Percentiles rank a stretch among this genome's conserved stretches.
Conservation (phyloP, 768 basidiomycete species). For the Lentinus brumalis region DNA sequence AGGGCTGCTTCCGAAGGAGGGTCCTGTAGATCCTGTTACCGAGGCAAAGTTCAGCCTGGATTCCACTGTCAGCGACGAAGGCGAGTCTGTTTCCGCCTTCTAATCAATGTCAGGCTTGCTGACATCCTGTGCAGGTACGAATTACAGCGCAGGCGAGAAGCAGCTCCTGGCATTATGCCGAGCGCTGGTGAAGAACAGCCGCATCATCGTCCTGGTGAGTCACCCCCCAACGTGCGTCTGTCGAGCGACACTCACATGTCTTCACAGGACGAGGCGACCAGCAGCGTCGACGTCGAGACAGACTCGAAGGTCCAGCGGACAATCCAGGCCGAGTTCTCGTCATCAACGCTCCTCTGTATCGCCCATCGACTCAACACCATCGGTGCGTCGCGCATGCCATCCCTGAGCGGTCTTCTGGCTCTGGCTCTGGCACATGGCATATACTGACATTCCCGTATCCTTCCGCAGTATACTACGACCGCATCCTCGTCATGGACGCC, state of each 20-base stretch:
- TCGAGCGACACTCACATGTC: background rate
- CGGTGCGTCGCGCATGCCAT: slow-evolving; percentile 24
- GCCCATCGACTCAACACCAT: slow-evolving; percentile 76
- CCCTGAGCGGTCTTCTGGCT: background rate
- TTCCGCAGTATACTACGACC: slow-evolving; percentile 65
- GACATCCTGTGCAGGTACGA: slow-evolving; percentile 38
- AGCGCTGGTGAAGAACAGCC: slow-evolving; percentile 69
- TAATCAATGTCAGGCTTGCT: background rate
- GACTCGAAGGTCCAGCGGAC: slow-evolving; percentile 89
- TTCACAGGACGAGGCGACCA: slow-evolving; percentile 73
- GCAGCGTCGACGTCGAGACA: slow-evolving; percentile 83
- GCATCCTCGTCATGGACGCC: slow-evolving; percentile 71
- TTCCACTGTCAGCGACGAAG: slow-evolving; percentile 63
- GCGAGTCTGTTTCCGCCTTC: slow-evolving; percentile 28
- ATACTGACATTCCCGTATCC: slow-evolving; percentile 19
- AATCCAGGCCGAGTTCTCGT: slow-evolving; percentile 81
- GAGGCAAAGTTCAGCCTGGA: slow-evolving; percentile 71
- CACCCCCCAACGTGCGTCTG: slow-evolving; percentile 25
- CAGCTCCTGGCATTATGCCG: slow-evolving; percentile 86
- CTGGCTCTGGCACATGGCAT: too few relatives aligned
- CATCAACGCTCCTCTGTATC: slow-evolving; percentile 68
- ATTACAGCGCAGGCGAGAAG: slow-evolving; percentile 71
- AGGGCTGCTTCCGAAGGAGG: slow-evolving; percentile 58
- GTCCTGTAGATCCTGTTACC: slow-evolving; percentile 43
- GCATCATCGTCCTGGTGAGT: slow-evolving; percentile 70